Percentiles rank a stretch among this genome's conserved stretches.
Evolutionary conservation across 192 early-diverging fungal species (phyloP).

Genomic region (Entrophospora sp.): DNA sequence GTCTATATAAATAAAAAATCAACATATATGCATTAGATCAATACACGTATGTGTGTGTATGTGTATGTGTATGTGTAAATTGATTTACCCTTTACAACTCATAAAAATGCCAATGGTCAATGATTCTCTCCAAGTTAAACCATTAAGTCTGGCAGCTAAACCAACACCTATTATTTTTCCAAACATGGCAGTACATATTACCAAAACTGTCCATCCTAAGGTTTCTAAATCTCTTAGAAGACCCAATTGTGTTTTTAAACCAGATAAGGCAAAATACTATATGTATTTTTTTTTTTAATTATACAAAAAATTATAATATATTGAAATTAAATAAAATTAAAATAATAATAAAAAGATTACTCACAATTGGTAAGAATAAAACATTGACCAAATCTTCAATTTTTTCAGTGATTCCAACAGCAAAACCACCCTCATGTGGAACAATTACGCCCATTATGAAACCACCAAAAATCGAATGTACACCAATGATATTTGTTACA

Average conservation of each 20-base stretch:
- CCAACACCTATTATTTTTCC: slow-evolving; percentile 84
- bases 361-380: slow-evolving; percentile 76
- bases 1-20: slow-evolving; percentile 32
- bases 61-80: too few relatives aligned
- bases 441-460: slow-evolving; percentile 81
- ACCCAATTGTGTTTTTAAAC: slow-evolving; percentile 80
- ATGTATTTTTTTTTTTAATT: too few relatives aligned
- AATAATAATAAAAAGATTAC: not conserved
- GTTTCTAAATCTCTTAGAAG: slow-evolving; percentile 56
- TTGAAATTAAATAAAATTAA: not conserved
- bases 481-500: slow-evolving; percentile 79
- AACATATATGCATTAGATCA: not conserved
- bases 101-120: slow-evolving; percentile 81
- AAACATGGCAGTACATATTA: slow-evolving; percentile 65
- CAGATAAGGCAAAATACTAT: slow-evolving; percentile 86
- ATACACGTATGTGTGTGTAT: too few relatives aligned
- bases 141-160: slow-evolving; percentile 52
- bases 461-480: slow-evolving; percentile 91
- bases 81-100: slow-evolving; percentile 84
- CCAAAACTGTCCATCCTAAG: slow-evolving; percentile 73
- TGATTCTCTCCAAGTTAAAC: slow-evolving; percentile 76
- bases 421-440: slow-evolving; percentile 83
- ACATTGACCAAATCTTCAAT: slow-evolving; percentile 85
- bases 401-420: slow-evolving; percentile 81
- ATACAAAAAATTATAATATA: too few relatives aligned